These are phyloP conservation scores for Amphirosellinia nigrospora DNA, from an alignment of 495 filamentous ascomycete genomes.

Conservation along the genomic window DNA sequence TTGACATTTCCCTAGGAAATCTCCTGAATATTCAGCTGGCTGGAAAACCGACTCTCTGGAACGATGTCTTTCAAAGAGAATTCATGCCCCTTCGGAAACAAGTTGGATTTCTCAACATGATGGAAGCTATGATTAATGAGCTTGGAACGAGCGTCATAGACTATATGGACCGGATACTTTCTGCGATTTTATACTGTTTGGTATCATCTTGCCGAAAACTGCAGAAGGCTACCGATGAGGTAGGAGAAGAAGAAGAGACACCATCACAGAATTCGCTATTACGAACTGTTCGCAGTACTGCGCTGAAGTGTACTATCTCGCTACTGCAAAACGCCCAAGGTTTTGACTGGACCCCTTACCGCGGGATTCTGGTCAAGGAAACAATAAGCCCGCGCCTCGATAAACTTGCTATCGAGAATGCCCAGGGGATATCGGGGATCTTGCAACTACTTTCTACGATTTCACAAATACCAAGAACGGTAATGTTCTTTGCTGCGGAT, in stretches of 20 bases:
- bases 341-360: conserved; percentile 73
- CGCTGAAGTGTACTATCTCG: conserved; percentile 77
- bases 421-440: conserved; percentile 83
- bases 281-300: conserved; percentile 73
- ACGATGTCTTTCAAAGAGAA: conserved; percentile 60
- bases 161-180: conserved; percentile 67
- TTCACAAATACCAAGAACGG: conserved; percentile 69
- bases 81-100: conserved; percentile 74
- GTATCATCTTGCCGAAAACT: conserved; percentile 70
- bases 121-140: conserved; percentile 84
- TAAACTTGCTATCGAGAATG: conserved; percentile 83
- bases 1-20: conserved; percentile 79
- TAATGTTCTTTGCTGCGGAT: conserved; percentile 72
- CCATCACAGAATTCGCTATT: conserved; percentile 60
- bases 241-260: conserved; percentile 54
- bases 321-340: conserved; percentile 72
- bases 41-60: conserved; percentile 51
- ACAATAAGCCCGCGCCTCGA: conserved; percentile 77
- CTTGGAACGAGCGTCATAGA: conserved; percentile 70
- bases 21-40: conserved; percentile 65
- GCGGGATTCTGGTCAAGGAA: conserved; percentile 71
- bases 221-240: conserved; percentile 49
- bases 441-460: conserved; percentile 82
- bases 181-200: conserved; percentile 79
- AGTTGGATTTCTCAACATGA: conserved; percentile 86